phyloP scores from a whole-genome alignment of 176 grass and related monocot species.

The Canna indica region DNA sequence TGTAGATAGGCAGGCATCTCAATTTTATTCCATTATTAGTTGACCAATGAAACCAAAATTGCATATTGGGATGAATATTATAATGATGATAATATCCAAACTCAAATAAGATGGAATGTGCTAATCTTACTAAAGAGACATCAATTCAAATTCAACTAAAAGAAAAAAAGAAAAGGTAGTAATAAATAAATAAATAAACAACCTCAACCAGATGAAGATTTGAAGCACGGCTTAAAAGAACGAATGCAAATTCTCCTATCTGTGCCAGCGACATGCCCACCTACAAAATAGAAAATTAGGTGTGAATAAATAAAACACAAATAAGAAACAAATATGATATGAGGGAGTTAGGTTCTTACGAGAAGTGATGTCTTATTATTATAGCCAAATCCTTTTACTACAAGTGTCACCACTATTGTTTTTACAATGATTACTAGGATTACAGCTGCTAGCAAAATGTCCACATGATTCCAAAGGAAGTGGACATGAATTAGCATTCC shows the following conservation, averaged over 20 bases:
- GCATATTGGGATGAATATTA: not conserved
- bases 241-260: constrained; percentile 99
- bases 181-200: constrained; percentile 23
- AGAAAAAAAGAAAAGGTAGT: constrained; percentile 13
- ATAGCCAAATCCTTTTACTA: constrained; percentile 96
- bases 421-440: constrained; percentile 93
- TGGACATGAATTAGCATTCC: constrained; percentile 99
- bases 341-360: constrained; percentile 43
- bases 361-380: constrained; percentile 96
- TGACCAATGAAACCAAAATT: not conserved
- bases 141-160: not conserved
- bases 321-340: not conserved
- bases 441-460: constrained; percentile 96
- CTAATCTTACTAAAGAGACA: not conserved
- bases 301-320: not conserved
- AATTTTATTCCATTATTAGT: not conserved
- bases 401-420: constrained; percentile 71
- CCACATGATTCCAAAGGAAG: constrained; percentile 99
- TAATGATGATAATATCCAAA: not conserved
- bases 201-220: constrained; percentile 98
- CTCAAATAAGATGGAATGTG: not conserved
- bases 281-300: constrained; percentile 31
- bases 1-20: not conserved
- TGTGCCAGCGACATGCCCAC: constrained; percentile 98
- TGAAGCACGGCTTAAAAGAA: constrained; percentile 98